Evolutionary conservation across 192 early-diverging fungal species (phyloP), one percentile per base, ranked within the genome.

Genomic region (Linnemannia exigua): DNA sequence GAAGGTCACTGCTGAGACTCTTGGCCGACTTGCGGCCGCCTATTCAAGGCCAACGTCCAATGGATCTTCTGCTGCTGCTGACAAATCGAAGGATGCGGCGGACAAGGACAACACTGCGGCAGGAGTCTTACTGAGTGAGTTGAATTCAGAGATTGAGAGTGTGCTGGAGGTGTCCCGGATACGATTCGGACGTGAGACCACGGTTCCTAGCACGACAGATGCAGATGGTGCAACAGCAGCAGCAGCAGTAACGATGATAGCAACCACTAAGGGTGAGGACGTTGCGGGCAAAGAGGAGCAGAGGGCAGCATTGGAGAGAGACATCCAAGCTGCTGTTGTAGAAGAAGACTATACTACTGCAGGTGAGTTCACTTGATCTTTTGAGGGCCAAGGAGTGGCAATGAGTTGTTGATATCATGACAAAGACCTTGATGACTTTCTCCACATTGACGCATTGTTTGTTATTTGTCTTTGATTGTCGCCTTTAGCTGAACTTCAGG

Each of bases 251-350:
- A 5, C 35, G 37, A 47, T 51, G 51, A 5, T 25, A 58, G 19
- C 11, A 31, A 20, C 44, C 6, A 76, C 37, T 3, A 66, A 33
- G 19, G 48, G 33, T 17, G 67, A 9, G 17, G 67, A 44, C 16
- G 48, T 38, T 6, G 37, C 33, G 38, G 47, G 38, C 17, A 33
- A 35, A 9, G 61, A 76, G 37, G 61, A 79, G 16, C 75, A 77
- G 31, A 68, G 51, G 14, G 66, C 71, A 14, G 36, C 5, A 36
- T 48, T 86, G 11, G 84, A 86, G 17, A 67, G 75, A 35, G 74
- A 79, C 16, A 86, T 86, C 54, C 70, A 86, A 20, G 79, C 84
- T 71, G 84, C 84, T 8, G 84, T 86, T 20, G 84, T 75, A 0
- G 74, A 80, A 44, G 84, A 86, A n/a, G 79, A 80, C 61, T 86